Evolutionary conservation across 371 early-diverging fungal genomes (phyloP).

Genomic region (Saksenaea oblongispora): DNA sequence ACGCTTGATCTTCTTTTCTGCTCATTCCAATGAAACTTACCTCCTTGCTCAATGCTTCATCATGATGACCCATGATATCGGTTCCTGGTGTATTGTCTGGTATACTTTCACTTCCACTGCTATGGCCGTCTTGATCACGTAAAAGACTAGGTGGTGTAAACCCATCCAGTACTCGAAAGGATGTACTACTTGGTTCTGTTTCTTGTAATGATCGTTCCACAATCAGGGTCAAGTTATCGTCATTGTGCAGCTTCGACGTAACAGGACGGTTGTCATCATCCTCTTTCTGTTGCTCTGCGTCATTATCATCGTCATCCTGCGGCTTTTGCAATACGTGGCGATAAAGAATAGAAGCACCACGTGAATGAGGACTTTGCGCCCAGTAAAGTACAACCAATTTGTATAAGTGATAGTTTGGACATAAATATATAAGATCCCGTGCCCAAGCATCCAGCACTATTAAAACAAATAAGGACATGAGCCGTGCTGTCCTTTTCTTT

Average conservation of each 20-base stretch:
- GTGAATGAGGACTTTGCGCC: conserved; percentile 55
- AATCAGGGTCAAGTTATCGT: conserved; percentile 9
- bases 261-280: background rate
- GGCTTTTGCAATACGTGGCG: conserved; percentile 42
- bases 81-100: background rate
- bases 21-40: background rate
- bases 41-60: conserved; percentile 6
- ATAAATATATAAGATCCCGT: conserved; percentile 21
- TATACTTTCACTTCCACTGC: conserved; percentile 12
- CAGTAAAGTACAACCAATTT: conserved; percentile 51
- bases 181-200: conserved; percentile 3
- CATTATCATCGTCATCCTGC: conserved; percentile 4
- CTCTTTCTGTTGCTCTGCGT: conserved; percentile 2
- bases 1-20: background rate
- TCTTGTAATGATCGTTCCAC: background rate
- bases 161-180: conserved; percentile 23
- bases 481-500: background rate
- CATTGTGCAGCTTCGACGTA: conserved; percentile 1
- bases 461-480: background rate
- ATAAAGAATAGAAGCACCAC: conserved; percentile 45
- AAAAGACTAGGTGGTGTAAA: conserved; percentile 22
- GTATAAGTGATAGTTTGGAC: conserved; percentile 48
- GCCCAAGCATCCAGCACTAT: conserved; percentile 52
- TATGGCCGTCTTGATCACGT: background rate
- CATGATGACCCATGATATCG: background rate